These are phyloP conservation scores for Penicillium silybi DNA, from an alignment of 495 filamentous ascomycete species.

Conservation along the genomic window DNA sequence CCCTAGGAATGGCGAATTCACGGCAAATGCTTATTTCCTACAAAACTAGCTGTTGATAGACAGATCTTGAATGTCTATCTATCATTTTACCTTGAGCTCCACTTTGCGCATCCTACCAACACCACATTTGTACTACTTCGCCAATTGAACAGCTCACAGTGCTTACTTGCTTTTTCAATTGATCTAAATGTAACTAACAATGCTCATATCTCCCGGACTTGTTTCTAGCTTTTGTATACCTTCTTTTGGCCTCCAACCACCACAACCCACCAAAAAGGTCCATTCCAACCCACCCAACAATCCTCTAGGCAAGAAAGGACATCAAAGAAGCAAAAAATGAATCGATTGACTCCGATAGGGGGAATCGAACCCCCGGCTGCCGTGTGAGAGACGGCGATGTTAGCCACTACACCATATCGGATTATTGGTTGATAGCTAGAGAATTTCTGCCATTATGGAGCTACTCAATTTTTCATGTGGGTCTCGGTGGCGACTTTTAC, in stretches of 20 bases:
- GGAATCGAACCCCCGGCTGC: conserved; percentile 38
- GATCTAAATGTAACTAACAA: too few species aligned
- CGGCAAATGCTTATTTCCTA: too few species aligned
- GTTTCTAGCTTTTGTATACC: background rate
- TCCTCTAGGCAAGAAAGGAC: background rate
- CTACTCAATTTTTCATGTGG: background rate
- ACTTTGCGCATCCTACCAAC: too few species aligned
- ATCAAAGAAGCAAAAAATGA: background rate
- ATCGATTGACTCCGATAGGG: conserved; percentile 26
- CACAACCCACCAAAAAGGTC: background rate
- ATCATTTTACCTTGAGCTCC: too few species aligned
- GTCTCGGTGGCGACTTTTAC: background rate
- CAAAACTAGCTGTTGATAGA: too few species aligned
- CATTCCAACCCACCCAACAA: background rate
- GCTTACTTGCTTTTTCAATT: too few species aligned
- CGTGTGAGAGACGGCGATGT: conserved; percentile 40
- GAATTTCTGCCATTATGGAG: background rate
- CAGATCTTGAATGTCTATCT: too few species aligned
- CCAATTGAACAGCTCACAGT: too few species aligned
- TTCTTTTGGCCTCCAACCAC: background rate
- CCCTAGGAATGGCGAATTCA: too few species aligned
- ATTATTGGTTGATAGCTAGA: conserved; percentile 1
- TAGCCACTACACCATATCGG: conserved; percentile 41
- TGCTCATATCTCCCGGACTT: background rate
- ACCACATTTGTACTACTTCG: too few species aligned